These are phyloP conservation scores for Tetraselmis chui DNA, from an alignment of 139 green algal species.

Conservation along the genomic window DNA sequence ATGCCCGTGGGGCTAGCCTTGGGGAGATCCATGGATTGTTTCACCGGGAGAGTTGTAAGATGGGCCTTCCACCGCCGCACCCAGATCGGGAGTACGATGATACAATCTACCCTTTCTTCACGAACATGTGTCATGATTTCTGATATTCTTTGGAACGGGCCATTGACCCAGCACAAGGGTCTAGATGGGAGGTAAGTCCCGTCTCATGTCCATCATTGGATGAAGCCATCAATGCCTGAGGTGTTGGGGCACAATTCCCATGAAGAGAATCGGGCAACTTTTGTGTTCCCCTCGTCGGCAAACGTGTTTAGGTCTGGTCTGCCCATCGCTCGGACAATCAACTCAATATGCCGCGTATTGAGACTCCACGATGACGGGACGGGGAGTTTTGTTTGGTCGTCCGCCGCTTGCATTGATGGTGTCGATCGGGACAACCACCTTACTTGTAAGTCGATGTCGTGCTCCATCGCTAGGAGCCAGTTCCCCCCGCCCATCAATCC, in stretches of 20 bases:
- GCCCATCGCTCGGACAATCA: too few species aligned
- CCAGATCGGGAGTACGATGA: not conserved
- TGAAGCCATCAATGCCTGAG: not conserved
- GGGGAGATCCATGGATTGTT: not conserved
- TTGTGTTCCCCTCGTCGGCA: too few species aligned
- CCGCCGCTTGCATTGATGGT: too few species aligned
- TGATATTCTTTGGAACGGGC: not conserved
- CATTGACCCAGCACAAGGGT: not conserved
- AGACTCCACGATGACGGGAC: too few species aligned
- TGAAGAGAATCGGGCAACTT: not conserved
- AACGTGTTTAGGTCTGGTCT: too few species aligned
- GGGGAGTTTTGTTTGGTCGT: too few species aligned
- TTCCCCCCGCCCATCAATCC: too few species aligned
- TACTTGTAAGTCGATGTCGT: too few species aligned
- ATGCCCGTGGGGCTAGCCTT: not conserved
- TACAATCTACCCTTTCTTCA: not conserved
- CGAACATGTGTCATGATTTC: not conserved
- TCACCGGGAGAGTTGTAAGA: not conserved
- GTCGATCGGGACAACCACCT: too few species aligned
- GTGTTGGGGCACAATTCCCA: not conserved
- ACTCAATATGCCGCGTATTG: too few species aligned
- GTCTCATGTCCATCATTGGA: not conserved
- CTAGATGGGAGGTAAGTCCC: not conserved
- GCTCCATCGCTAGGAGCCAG: too few species aligned
- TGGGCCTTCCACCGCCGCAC: not conserved